Conservation (phyloP, 805 yeast genomes). For the Candida easanensis region DNA sequence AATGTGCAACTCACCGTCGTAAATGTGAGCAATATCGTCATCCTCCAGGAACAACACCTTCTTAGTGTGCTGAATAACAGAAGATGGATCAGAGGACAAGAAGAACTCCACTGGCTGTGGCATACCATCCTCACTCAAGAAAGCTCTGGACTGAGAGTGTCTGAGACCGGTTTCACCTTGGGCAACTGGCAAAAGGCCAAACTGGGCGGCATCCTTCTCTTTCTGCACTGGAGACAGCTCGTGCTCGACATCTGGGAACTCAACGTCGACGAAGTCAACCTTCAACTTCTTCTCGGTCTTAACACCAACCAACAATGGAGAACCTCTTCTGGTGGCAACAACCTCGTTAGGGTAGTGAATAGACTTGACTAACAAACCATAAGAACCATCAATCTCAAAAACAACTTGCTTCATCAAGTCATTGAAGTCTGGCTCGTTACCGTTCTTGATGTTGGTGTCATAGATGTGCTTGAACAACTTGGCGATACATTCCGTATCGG, state of each 20-base stretch:
- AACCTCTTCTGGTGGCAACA: conserved; percentile 96
- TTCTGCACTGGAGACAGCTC: conserved; percentile 22
- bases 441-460: conserved; percentile 70
- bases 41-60: conserved; percentile 95
- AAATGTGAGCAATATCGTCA: conserved; percentile 97
- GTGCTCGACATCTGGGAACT: conserved; percentile 61
- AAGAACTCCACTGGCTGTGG: conserved; percentile 96
- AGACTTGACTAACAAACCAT: conserved; percentile 91
- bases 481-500: conserved; percentile 98
- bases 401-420: conserved; percentile 90
- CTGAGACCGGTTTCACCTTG: conserved; percentile 58
- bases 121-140: conserved; percentile 86
- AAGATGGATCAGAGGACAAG: conserved; percentile 94
- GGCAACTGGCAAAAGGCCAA: conserved; percentile 50
- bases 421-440: conserved; percentile 80
- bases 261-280: conserved; percentile 98
- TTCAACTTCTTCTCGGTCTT: conserved; percentile 92
- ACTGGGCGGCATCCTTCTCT: conserved; percentile 24
- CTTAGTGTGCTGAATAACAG: conserved; percentile 94
- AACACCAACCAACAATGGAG: conserved; percentile 95
- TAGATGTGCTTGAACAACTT: conserved; percentile 88
- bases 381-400: conserved; percentile 94
- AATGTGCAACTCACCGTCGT: conserved; percentile 96
- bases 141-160: conserved; percentile 94
- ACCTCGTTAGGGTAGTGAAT: conserved; percentile 92